Conservation (phyloP, 495 filamentous ascomycete species). For the Friedmanniomyces endolithicus region DNA sequence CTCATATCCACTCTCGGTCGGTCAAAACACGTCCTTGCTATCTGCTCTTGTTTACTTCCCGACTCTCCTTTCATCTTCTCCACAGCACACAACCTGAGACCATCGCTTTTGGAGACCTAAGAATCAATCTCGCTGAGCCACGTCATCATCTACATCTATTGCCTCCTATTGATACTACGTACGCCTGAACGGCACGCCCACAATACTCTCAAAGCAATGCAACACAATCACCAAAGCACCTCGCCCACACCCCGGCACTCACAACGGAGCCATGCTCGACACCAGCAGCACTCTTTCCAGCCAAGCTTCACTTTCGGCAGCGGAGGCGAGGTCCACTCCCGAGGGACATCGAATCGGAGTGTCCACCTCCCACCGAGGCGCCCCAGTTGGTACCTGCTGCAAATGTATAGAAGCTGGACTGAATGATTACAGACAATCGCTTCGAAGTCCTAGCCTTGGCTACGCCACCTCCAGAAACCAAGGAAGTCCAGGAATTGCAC, state of each 20-base stretch:
- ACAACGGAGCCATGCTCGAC: background rate
- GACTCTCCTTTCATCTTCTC: background rate
- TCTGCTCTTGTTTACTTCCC: background rate
- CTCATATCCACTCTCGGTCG: too few species aligned
- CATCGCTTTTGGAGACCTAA: conserved; percentile 1
- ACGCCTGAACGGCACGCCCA: background rate
- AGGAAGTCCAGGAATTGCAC: background rate
- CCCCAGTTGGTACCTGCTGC: background rate
- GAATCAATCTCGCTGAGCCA: background rate
- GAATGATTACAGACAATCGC: conserved; percentile 14
- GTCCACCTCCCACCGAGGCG: conserved; percentile 9
- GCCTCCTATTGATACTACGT: conserved; percentile 5
- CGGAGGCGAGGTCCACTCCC: background rate
- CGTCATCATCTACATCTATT: background rate
- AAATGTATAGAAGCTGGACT: background rate
- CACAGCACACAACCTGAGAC: background rate
- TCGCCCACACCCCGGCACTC: background rate
- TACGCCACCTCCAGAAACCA: background rate
- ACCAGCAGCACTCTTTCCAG: background rate
- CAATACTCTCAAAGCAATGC: background rate
- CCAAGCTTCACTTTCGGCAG: background rate
- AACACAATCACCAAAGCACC: background rate
- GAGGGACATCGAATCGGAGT: conserved; percentile 5
- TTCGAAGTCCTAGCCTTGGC: conserved; percentile 7
- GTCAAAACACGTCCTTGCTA: background rate